Evolutionary conservation across 208 protist genomes (phyloP).

Genomic region (Trypanosoma scelopori): DNA sequence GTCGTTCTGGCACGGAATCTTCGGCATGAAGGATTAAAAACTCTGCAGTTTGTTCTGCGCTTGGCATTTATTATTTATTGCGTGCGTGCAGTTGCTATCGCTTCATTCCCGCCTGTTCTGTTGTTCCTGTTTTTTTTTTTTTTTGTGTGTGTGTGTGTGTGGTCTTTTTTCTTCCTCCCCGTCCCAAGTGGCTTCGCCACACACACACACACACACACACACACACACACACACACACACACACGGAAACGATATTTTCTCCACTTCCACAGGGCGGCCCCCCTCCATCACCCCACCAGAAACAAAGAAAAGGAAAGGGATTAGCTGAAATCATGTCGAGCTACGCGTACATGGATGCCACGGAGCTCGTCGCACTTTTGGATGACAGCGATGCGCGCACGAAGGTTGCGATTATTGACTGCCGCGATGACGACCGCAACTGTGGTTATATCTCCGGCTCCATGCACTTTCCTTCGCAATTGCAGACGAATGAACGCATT

Average conservation of each 20-base stretch:
- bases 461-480: constrained; percentile 44
- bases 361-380: constrained; percentile 62
- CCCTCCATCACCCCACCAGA: too few relatives aligned
- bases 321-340: constrained; percentile 36
- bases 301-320: too few relatives aligned
- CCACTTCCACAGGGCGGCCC: too few relatives aligned
- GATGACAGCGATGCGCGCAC: constrained; percentile 30
- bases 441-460: constrained; percentile 62
- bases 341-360: constrained; percentile 58
- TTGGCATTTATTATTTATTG: constrained; percentile 17
- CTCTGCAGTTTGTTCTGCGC: constrained; percentile 6
- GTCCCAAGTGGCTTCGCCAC: too few relatives aligned
- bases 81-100: constrained; percentile 14
- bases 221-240: neutral
- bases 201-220: neutral
- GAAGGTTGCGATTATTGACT: constrained; percentile 63
- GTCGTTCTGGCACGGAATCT: too few relatives aligned
- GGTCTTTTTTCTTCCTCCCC: too few relatives aligned
- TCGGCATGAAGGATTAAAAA: neutral
- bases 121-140: constrained; percentile 21
- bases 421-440: constrained; percentile 64
- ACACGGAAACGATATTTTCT: neutral
- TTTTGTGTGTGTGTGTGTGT: neutral
- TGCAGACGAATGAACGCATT: constrained; percentile 34
- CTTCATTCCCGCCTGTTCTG: constrained; percentile 1